These are phyloP conservation scores for Vinca minor DNA, from an alignment of 257 asterid species.

Conservation along the genomic window DNA sequence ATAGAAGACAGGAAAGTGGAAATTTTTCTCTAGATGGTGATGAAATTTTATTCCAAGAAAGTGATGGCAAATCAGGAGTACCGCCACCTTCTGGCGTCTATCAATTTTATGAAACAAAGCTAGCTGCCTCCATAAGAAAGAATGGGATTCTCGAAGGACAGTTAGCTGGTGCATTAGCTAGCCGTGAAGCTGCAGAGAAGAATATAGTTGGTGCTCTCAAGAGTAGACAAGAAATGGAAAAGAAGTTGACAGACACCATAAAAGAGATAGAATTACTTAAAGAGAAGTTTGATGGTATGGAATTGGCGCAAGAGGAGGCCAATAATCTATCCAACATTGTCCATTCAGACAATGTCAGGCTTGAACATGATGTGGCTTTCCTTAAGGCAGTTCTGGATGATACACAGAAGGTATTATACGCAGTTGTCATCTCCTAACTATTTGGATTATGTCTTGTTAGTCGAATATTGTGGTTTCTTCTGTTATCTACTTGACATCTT, in stretches of 20 bases:
- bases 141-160: slow-evolving; percentile 73
- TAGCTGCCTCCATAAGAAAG: slow-evolving; percentile 51
- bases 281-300: slow-evolving; percentile 73
- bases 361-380: slow-evolving; percentile 94
- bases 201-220: slow-evolving; percentile 46
- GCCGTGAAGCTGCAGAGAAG: slow-evolving; percentile 69
- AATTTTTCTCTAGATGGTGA: slow-evolving; percentile 44
- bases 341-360: slow-evolving; percentile 92
- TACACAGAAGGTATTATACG: slow-evolving; percentile 76
- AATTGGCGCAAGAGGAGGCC: slow-evolving; percentile 86
- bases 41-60: slow-evolving; percentile 40
- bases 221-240: slow-evolving; percentile 72
- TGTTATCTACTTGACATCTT: too few species aligned
- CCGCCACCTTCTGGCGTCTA: slow-evolving; percentile 38
- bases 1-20: slow-evolving; percentile 47
- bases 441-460: not conserved
- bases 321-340: slow-evolving; percentile 78
- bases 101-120: slow-evolving; percentile 63
- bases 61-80: slow-evolving; percentile 47
- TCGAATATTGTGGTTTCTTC: too few species aligned
- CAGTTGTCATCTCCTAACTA: not conserved
- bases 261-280: slow-evolving; percentile 79
- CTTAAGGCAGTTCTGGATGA: slow-evolving; percentile 91
- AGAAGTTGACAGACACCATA: slow-evolving; percentile 44
- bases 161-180: slow-evolving; percentile 52